Evolutionary conservation across 257 asterid species (phyloP).

Genomic region (Rhazya stricta): DNA sequence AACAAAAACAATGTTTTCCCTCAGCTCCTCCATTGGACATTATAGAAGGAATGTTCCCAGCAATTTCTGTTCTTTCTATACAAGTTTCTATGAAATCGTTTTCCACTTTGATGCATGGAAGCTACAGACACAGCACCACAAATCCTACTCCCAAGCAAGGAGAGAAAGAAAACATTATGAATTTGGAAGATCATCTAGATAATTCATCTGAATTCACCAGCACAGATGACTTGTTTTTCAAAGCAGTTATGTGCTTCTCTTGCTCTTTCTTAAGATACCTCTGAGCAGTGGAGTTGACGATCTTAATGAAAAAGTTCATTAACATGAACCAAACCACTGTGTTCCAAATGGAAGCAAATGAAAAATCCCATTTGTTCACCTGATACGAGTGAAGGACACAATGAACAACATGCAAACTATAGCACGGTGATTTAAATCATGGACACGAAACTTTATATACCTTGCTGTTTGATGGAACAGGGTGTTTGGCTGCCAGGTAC

Average conservation of each 20-base stretch:
- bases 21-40: neutral
- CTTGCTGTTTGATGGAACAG: conserved; percentile 46
- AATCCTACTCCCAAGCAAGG: conserved; percentile 21
- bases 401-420: neutral
- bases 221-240: conserved; percentile 44
- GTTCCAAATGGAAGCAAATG: conserved; percentile 66
- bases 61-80: conserved; percentile 23
- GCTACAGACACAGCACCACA: neutral
- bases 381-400: conserved; percentile 17
- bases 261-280: conserved; percentile 57
- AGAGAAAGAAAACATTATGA: neutral
- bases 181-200: conserved; percentile 1
- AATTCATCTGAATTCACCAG: conserved; percentile 17
- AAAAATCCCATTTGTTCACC: conserved; percentile 69
- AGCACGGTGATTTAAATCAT: neutral
- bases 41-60: conserved; percentile 4
- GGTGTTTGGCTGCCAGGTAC: conserved; percentile 58
- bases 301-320: conserved; percentile 63
- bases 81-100: conserved; percentile 18
- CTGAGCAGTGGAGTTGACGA: conserved; percentile 73
- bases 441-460: conserved; percentile 24
- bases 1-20: conserved; percentile 11
- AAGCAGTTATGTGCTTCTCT: conserved; percentile 45
- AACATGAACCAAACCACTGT: conserved; percentile 82
- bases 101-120: neutral